These are phyloP conservation scores for Bidens hawaiensis DNA, from an alignment of 140 eudicot species.

Conservation along the genomic window DNA sequence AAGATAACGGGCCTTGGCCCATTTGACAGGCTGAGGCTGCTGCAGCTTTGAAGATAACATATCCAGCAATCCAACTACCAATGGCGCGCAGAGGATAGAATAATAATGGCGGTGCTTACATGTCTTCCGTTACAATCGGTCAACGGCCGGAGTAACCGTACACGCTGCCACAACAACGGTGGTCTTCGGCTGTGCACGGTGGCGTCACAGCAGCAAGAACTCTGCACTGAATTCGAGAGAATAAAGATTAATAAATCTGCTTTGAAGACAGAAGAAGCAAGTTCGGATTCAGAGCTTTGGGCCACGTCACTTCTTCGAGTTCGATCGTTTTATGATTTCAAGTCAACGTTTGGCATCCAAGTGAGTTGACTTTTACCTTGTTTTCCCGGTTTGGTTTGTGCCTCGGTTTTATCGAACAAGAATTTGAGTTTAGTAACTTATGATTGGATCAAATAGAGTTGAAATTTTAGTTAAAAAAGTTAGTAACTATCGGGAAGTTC, in stretches of 20 bases:
- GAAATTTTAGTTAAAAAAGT: background rate
- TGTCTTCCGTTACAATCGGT: conserved; percentile 21
- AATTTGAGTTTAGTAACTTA: too few species aligned
- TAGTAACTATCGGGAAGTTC: background rate
- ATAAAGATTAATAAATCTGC: conserved; percentile 40
- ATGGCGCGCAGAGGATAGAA: conserved; percentile 34
- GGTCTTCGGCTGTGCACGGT: conserved; percentile 26
- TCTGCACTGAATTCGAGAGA: conserved; percentile 27
- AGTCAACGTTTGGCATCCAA: conserved; percentile 51
- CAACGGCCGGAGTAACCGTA: conserved; percentile 26
- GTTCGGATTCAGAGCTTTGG: conserved; percentile 62
- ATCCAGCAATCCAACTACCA: conserved; percentile 1
- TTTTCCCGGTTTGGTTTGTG: too few species aligned
- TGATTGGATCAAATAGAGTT: conserved; percentile 7
- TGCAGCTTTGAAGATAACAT: conserved; percentile 13
- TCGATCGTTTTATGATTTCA: conserved; percentile 60
- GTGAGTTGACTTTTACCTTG: conserved; percentile 52
- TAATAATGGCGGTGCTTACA: conserved; percentile 35
- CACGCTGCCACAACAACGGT: conserved; percentile 4
- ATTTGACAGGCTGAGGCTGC: background rate
- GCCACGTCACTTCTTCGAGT: conserved; percentile 79
- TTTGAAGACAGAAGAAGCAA: conserved; percentile 43
- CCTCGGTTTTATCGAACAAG: too few species aligned
- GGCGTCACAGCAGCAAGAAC: conserved; percentile 27
- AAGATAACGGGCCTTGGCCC: conserved; percentile 4